Conservation (phyloP, 306 rosid genomes). For the Sphenostylis stenocarpa region DNA sequence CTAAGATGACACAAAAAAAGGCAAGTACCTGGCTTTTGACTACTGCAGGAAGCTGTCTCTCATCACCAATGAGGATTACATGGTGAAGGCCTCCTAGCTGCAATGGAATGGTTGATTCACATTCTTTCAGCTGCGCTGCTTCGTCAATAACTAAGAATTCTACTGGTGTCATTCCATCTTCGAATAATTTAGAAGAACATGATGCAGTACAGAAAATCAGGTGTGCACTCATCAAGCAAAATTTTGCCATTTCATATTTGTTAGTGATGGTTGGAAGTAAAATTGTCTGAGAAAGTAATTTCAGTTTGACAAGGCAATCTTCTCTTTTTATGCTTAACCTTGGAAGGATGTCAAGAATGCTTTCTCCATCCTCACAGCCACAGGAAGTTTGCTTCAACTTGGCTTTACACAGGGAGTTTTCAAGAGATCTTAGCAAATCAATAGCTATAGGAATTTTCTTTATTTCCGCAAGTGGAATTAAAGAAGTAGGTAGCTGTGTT, state of each 20-base stretch:
- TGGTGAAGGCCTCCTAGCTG: constrained; percentile 43
- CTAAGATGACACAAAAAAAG: background rate
- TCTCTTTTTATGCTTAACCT: background rate
- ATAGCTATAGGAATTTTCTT: constrained; percentile 33
- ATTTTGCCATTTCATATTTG: background rate
- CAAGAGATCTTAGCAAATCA: constrained; percentile 28
- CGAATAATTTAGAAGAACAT: constrained; percentile 38
- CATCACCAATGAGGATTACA: constrained; percentile 56
- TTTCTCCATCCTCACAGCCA: background rate
- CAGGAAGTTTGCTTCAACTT: background rate
- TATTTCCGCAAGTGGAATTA: constrained; percentile 30
- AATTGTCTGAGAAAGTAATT: constrained; percentile 32
- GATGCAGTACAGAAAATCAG: constrained; percentile 60
- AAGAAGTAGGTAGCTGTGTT: constrained; percentile 52
- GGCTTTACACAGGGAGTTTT: constrained; percentile 16
- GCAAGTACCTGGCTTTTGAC: constrained; percentile 53
- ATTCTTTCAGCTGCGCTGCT: constrained; percentile 61
- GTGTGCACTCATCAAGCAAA: constrained; percentile 47
- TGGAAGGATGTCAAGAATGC: background rate
- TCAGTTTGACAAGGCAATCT: constrained; percentile 17
- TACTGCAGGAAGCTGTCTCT: constrained; percentile 56
- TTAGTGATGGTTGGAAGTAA: background rate
- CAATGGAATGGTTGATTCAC: constrained; percentile 58
- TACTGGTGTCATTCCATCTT: constrained; percentile 4
- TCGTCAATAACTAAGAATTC: constrained; percentile 56